Evolutionary conservation across 192 early-diverging fungal genomes (phyloP).

Genomic region (Linnemannia hyalina): DNA sequence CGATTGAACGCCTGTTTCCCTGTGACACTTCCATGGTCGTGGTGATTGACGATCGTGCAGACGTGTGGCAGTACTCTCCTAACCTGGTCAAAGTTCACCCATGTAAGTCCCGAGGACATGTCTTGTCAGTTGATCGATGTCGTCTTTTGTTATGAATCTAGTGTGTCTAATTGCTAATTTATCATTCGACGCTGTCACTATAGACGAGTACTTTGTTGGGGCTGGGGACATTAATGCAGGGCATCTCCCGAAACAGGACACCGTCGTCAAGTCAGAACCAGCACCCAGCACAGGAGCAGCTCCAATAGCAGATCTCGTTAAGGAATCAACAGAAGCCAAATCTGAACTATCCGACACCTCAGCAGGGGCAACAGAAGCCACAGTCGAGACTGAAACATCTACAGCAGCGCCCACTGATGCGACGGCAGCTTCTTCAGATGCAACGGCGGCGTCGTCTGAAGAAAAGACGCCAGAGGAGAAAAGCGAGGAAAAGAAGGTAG

Average conservation of each 20-base stretch:
- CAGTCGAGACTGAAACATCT: neutral
- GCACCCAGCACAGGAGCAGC: neutral
- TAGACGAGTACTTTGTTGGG: conserved; percentile 94
- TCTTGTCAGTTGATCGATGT: neutral
- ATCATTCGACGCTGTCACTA: conserved; percentile 5
- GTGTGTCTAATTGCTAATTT: neutral
- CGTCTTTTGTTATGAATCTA: neutral
- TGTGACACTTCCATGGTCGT: conserved; percentile 97
- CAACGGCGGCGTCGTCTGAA: neutral
- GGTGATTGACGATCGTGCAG: conserved; percentile 94
- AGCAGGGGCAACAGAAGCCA: conserved; percentile 3
- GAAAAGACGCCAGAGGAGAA: neutral
- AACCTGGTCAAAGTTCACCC: conserved; percentile 92
- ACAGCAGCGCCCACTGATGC: neutral
- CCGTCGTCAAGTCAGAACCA: conserved; percentile 2
- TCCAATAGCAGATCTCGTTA: neutral
- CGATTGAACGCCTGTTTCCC: conserved; percentile 89
- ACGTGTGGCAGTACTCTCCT: conserved; percentile 94
- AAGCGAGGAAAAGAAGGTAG: conserved; percentile 10
- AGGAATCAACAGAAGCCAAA: neutral
- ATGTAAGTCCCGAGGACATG: conserved; percentile 68
- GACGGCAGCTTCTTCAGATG: neutral
- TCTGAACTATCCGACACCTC: neutral
- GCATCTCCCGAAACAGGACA: conserved; percentile 62
- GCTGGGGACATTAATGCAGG: conserved; percentile 97